A percentile compares a stretch with the other conserved stretches of the same genome.
phyloP scores from a whole-genome alignment of 1,139 yeast genomes.

The Suhomyces terraborum region DNA sequence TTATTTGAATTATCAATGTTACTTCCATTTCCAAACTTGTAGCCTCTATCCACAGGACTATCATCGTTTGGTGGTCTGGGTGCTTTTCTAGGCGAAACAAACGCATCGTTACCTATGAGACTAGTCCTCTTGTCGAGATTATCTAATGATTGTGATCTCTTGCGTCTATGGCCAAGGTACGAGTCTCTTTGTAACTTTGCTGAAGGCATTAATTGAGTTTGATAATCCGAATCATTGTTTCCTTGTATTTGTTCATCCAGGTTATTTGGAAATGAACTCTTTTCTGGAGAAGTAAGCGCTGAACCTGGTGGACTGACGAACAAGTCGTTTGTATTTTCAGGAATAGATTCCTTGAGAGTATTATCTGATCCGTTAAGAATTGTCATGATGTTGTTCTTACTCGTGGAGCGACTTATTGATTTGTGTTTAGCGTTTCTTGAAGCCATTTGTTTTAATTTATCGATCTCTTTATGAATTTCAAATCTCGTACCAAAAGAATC shows the following conservation, averaged over 20 bases:
- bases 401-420: constrained; percentile 16
- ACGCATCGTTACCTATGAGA: constrained; percentile 24
- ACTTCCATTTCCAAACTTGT: constrained; percentile 30
- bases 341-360: constrained; percentile 11
- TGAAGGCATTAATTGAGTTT: constrained; percentile 21
- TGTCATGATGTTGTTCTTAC: constrained; percentile 8
- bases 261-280: constrained; percentile 10
- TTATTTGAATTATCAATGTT: constrained; percentile 17
- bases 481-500: constrained; percentile 93
- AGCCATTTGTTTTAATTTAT: constrained; percentile 51
- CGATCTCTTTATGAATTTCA: constrained; percentile 88
- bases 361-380: constrained; percentile 4
- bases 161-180: constrained; percentile 39
- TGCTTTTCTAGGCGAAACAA: constrained; percentile 64
- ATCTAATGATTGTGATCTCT: constrained; percentile 56
- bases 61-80: constrained; percentile 59
- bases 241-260: constrained; percentile 11
- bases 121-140: constrained; percentile 28
- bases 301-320: constrained; percentile 14
- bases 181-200: constrained; percentile 18
- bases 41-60: constrained; percentile 30
- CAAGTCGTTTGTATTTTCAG: constrained; percentile 12
- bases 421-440: constrained; percentile 20
- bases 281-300: constrained; percentile 6
- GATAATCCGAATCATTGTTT: constrained; percentile 7